Evolutionary conservation across 768 basidiomycete genomes (phyloP).

Genomic region (Phylloporus rhodoxanthus): DNA sequence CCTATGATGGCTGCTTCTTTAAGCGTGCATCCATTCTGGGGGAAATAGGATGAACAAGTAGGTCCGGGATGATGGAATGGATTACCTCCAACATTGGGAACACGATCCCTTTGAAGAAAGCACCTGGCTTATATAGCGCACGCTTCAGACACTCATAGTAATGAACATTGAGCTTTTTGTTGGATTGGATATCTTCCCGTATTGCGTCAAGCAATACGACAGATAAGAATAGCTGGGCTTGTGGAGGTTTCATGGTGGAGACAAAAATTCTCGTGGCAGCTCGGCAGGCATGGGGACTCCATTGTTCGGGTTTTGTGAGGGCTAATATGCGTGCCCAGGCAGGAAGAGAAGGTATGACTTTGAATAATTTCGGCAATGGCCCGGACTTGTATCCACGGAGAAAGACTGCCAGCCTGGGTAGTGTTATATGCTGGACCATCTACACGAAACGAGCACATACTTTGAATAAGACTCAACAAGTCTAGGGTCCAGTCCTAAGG

Average conservation of each 20-base stretch:
- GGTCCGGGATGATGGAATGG: constrained; percentile 21
- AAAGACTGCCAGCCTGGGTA: constrained; percentile 71
- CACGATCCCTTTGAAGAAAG: constrained; percentile 97
- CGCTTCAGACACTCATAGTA: constrained; percentile 92
- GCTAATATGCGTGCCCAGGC: constrained; percentile 96
- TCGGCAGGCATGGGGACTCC: constrained; percentile 93
- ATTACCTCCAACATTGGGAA: constrained; percentile 91
- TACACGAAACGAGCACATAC: constrained; percentile 43
- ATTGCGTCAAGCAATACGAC: constrained; percentile 89
- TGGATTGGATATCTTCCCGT: constrained; percentile 77
- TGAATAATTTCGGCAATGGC: constrained; percentile 93
- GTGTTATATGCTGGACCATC: constrained; percentile 2
- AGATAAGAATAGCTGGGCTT: constrained; percentile 87
- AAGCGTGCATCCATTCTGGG: constrained; percentile 75
- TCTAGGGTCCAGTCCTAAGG: constrained; percentile 83
- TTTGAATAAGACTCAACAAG: constrained; percentile 91
- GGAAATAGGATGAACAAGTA: constrained; percentile 13
- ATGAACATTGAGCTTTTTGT: constrained; percentile 88
- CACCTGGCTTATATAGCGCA: constrained; percentile 91
- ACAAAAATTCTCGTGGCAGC: constrained; percentile 95
- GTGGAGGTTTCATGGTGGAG: constrained; percentile 92
- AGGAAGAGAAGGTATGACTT: constrained; percentile 92
- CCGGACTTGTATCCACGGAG: constrained; percentile 90
- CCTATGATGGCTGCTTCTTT: constrained; percentile 94
- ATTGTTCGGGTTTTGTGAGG: constrained; percentile 84